Base-by-base conservation (phyloP, 768 basidiomycete species). In the Boletus rubropictus region DNA sequence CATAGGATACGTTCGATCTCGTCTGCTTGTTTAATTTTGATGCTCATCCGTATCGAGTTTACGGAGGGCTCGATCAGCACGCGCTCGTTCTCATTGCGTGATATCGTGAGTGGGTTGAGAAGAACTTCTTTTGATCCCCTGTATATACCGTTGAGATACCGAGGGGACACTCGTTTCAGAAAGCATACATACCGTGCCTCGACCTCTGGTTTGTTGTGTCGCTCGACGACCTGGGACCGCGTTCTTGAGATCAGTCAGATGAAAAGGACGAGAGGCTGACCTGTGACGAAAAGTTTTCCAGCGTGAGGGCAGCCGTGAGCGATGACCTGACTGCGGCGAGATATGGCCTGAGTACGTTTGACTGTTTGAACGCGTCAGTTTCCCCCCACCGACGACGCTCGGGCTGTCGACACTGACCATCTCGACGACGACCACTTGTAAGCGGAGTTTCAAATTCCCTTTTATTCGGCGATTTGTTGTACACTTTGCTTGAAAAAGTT, bases 1-100 rank as follows among this genome's bases (percentile, higher is more conserved):
- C 94, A 96, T 32, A 99, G 74, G 58, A 98, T 96, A 42, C 87
- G 81, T 64, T 99, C 96, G 52, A 97, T 95, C 72, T 99, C 96
- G 68, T 99, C 96, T 28, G 96, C 93, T 66, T 99, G 96, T 68
- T 99, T 99, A 66, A 99, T 97, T 74, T 86, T 92, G 72, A 99
- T 98, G 69, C 88, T 92, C 49, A 99, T 76, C 34, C 96, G 84
- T 65, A 98, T 89, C 2, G 93, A 95, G 72, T 99, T 99, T 71
- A 98, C 82, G 2, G 91, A 93, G 2, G 96, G 87, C 68, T 99
- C 96, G 70, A 99, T 91, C 57, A 99, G 73, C 58, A 98, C 96
- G 50, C 89, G 85, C 65, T 99, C 96, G 59, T 93, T 89, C 72
- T 97, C 93, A 66, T 96, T 97, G 57, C 96, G 85, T 10, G 94